Evolutionary conservation across 495 filamentous ascomycete genomes (phyloP), one percentile per base, ranked within the genome.

Genomic region (Hypoxylon fuscum): DNA sequence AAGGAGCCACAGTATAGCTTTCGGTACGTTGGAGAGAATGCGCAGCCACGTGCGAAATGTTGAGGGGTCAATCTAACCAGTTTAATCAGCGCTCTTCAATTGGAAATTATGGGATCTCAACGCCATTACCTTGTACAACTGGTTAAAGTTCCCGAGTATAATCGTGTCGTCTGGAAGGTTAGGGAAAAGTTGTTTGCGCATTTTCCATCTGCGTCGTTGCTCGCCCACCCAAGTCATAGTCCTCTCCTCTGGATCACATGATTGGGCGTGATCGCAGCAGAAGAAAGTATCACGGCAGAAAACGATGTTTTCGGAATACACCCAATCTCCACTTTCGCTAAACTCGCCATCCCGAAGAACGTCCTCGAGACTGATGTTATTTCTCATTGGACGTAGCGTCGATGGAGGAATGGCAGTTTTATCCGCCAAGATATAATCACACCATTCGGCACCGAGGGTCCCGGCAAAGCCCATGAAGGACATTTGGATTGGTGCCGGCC

Each of bases 381-480:
- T 83, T 44, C 91, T 82, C 63, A 85, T 87, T 1, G 91, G 91
- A 18, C 92, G 86, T 49, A 98, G 76, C 5, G 93, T 97, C 4
- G 87, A 85, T 4, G 80, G 81, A 0, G 95, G 96, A 49, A 99
- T 88, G 0, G 95, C 93, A 6, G 91, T 90, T 40, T 88, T 78
- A 68, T 99, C 95, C 3, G 95, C 93, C 23, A 98, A 83, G 23
- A 99, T 86, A 68, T 99, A 99, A 68, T 99, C 95, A 71, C 95
- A 99, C 95, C 95, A 99, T 69, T 98, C 95, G 22, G 95, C 95
- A 9, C 96, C 95, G 7, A 99, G 81, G 1, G 95, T 97, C 5
- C 95, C 95, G 1, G 95, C 95, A 74, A 99, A 98, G 1, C 95
- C 95, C 95, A 99, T 99, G 72, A 99, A 99, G 0, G 95, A 97